Base-by-base conservation (phyloP, 2,329 filamentous ascomycete genomes). In the Colletotrichum musae region DNA sequence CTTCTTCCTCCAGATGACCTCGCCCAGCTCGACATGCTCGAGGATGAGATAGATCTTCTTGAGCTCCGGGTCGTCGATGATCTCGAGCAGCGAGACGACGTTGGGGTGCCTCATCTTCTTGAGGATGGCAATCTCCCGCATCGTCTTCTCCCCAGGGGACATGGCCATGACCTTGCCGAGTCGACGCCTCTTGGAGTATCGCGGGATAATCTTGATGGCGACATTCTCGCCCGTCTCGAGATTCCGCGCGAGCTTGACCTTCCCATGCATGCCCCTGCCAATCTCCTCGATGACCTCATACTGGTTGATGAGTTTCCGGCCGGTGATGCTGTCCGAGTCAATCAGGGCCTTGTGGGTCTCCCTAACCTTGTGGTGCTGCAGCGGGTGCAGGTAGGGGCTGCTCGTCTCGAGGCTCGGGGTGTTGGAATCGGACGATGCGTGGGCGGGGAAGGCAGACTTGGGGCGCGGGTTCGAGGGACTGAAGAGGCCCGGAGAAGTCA, bases 31-130 rank as follows among this genome's bases (percentile, higher is more conserved):
- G 65, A 98, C 95, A 80, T 95, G 95, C 80, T 99, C 96, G 51
- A 99, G 87, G 21, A 98, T 94, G 83, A 99, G 95, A 82, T 99
- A 99, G 71, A 99, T 97, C 83, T 99, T 99, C 83, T 97, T 96
- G 68, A 94, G 90, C 75, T 94, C 94, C 2, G 95, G 95, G 78
- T 99, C 96, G 78, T 99, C 96, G 75, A 99, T 98, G 76, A 99
- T 95, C 82, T 99, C 96, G 72, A 98, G 88, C 47, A 99, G 86
- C 75, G 94, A 95, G 71, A 99, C 96, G 48, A 99, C 94, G 77
- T 99, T 98, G n/a, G 94, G 92, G 80, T 99, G 96, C 36, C 95
- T 92, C 62, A 97, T 97, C 84, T 99, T 99, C 81, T 99, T 99
- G 75, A 99, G 86, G 67, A 99, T 98, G 77, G 96, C 96, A 72